Conservation (phyloP, 2,329 filamentous ascomycete genomes). For the Colletotrichum tanaceti region DNA sequence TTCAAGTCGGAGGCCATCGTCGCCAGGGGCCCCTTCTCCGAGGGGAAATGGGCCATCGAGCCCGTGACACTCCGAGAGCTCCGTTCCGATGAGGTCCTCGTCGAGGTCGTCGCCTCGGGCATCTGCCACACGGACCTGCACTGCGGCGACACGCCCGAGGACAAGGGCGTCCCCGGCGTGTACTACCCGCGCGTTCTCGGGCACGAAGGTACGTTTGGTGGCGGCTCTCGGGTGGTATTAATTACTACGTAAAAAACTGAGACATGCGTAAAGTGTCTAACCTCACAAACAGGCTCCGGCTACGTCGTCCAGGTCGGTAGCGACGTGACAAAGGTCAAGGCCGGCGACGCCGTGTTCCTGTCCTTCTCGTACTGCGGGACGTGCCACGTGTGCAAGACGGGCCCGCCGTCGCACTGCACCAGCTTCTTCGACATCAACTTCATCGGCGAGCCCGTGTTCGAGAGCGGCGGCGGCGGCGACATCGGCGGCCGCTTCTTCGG, state of each 20-base stretch:
- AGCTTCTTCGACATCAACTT: conserved; percentile 64
- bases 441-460: conserved; percentile 36
- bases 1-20: conserved; percentile 48
- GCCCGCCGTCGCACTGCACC: conserved; percentile 60
- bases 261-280: neutral
- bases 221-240: neutral
- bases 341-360: conserved; percentile 67
- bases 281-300: conserved; percentile 51
- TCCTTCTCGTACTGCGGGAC: conserved; percentile 51
- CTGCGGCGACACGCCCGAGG: conserved; percentile 51
- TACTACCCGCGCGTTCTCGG: conserved; percentile 56
- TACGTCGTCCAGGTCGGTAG: conserved; percentile 58
- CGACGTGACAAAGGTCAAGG: conserved; percentile 58
- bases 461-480: conserved; percentile 36
- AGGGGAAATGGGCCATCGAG: conserved; percentile 49
- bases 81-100: conserved; percentile 58
- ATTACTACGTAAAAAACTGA: too few relatives aligned
- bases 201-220: conserved; percentile 59
- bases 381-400: conserved; percentile 61
- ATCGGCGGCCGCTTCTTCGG: conserved; percentile 49
- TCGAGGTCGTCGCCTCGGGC: conserved; percentile 64
- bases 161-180: conserved; percentile 31
- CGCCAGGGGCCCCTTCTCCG: conserved; percentile 47
- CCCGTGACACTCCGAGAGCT: conserved; percentile 46
- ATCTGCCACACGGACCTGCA: conserved; percentile 67